A percentile compares a stretch with the other conserved stretches of the same genome.
Evolutionary conservation across 305 asterid species (phyloP).

Genomic region (Rubia balearica): DNA sequence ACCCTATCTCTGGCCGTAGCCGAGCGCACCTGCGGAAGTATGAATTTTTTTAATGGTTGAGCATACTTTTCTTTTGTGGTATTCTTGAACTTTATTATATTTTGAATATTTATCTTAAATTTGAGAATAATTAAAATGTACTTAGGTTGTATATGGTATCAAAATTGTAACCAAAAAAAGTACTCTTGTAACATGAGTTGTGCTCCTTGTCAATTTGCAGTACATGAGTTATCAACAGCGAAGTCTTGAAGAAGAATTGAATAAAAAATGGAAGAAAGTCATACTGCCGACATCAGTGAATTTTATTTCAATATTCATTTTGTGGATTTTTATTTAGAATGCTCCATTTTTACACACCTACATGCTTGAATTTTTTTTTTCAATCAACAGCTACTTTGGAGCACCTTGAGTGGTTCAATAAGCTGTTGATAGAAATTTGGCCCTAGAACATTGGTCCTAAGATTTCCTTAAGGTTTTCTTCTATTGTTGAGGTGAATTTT

Average conservation of each 20-base stretch:
- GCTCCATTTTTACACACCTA: not conserved
- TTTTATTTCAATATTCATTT: constrained; percentile 11
- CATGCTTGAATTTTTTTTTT: constrained; percentile 7
- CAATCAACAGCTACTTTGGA: constrained; percentile 87
- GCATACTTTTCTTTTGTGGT: too few species aligned
- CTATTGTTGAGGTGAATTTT: constrained; percentile 73
- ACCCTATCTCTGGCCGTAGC: too few species aligned
- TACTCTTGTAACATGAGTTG: constrained; percentile 12
- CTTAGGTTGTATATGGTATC: not conserved
- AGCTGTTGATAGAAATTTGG: constrained; percentile 75
- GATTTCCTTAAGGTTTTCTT: constrained; percentile 77
- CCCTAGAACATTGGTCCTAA: constrained; percentile 59
- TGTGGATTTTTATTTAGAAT: not conserved
- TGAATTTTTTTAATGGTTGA: too few species aligned
- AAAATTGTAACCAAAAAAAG: not conserved
- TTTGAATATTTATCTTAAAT: not conserved
- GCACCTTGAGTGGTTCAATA: constrained; percentile 97
- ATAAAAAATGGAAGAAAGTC: constrained; percentile 85
- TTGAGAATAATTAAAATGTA: not conserved
- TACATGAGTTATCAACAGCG: constrained; percentile 66
- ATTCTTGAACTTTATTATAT: too few species aligned
- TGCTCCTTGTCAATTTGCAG: constrained; percentile 36
- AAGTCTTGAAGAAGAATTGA: constrained; percentile 62
- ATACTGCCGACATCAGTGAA: constrained; percentile 57
- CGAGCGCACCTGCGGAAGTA: too few species aligned